Conservation (phyloP, 192 early-diverging fungal genomes). For the Coemansia sp. region DNA sequence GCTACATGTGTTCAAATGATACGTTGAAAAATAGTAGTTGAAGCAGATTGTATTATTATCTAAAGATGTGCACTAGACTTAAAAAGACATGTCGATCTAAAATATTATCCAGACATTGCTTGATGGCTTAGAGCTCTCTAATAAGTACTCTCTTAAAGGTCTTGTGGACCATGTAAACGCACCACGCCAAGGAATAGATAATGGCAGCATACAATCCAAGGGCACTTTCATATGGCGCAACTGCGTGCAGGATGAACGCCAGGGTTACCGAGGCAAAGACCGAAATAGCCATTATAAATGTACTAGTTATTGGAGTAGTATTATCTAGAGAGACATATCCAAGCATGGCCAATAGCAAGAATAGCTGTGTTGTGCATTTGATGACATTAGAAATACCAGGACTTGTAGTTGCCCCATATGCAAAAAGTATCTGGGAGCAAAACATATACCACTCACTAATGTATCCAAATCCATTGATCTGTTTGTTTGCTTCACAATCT, state of each 20-base stretch:
- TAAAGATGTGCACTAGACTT: background rate
- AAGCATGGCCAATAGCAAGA: background rate
- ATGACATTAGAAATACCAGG: background rate
- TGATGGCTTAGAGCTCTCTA: background rate
- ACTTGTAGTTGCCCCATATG: background rate
- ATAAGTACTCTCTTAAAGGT: background rate
- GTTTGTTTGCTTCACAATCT: background rate
- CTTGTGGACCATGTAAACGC: background rate
- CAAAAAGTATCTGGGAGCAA: background rate
- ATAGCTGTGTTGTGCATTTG: background rate
- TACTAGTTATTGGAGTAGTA: background rate
- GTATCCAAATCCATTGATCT: background rate
- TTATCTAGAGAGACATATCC: background rate
- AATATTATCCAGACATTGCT: too few species aligned
- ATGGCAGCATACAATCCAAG: background rate
- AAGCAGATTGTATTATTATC: background rate
- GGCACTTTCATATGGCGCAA: background rate
- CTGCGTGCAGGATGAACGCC: background rate
- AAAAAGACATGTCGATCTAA: background rate
- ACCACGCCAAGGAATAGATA: background rate
- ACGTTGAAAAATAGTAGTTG: background rate
- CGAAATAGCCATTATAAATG: background rate
- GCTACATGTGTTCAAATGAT: background rate
- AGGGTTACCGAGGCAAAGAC: background rate
- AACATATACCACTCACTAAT: background rate